phyloP scores from a whole-genome alignment of 768 basidiomycete species.

The Leccinum incarnatum region DNA sequence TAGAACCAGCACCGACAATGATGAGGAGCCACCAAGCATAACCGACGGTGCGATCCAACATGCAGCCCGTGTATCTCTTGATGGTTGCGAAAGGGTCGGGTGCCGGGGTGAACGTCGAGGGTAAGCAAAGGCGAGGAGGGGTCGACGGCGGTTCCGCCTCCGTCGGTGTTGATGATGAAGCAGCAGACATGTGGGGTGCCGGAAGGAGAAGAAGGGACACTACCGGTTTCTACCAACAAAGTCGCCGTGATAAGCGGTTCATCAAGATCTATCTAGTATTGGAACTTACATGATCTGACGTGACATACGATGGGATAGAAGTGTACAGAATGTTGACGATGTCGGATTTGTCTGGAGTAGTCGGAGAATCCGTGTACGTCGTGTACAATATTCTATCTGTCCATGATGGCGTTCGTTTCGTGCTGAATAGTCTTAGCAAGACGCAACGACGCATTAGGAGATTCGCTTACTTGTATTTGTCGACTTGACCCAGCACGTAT shows the following conservation, averaged over 20 bases:
- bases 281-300: slow-evolving; percentile 82
- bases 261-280: background rate
- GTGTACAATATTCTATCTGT: slow-evolving; percentile 91
- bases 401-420: slow-evolving; percentile 81
- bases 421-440: slow-evolving; percentile 35
- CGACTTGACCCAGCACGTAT: slow-evolving; percentile 75
- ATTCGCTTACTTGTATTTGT: slow-evolving; percentile 67
- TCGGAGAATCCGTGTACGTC: slow-evolving; percentile 64
- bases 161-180: slow-evolving; percentile 13
- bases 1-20: slow-evolving; percentile 74
- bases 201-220: slow-evolving; percentile 70
- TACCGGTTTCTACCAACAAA: slow-evolving; percentile 71
- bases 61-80: slow-evolving; percentile 65
- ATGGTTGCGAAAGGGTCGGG: slow-evolving; percentile 52
- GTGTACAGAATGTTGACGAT: slow-evolving; percentile 74
- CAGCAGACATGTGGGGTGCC: slow-evolving; percentile 28
- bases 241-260: background rate
- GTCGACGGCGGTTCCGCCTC: slow-evolving; percentile 23
- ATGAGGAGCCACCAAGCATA: slow-evolving; percentile 75
- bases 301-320: slow-evolving; percentile 76
- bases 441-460: background rate
- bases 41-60: slow-evolving; percentile 73
- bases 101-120: slow-evolving; percentile 45
- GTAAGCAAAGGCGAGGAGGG: slow-evolving; percentile 49
- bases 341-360: slow-evolving; percentile 46